These are phyloP conservation scores for Fusarium annulatum DNA, from an alignment of 2,329 filamentous ascomycete genomes.

Conservation along the genomic window DNA sequence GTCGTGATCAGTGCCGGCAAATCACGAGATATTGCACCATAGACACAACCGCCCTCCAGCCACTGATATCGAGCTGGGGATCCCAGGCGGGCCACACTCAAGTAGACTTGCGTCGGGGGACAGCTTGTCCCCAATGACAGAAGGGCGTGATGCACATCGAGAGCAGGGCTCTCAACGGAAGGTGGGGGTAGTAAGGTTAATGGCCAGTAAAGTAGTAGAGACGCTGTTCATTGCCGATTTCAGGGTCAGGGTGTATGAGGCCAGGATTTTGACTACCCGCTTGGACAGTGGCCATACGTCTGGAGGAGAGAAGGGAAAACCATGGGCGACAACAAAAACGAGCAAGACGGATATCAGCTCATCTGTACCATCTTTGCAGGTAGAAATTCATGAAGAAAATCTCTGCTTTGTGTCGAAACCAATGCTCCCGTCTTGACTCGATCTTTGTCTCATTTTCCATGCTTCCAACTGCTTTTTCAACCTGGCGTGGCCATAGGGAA, in stretches of 20 bases:
- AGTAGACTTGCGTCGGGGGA: conserved; percentile 35
- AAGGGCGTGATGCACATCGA: conserved; percentile 25
- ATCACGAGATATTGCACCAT: conserved; percentile 74
- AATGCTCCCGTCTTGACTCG: background rate
- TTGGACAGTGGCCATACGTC: conserved; percentile 29
- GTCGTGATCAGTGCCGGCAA: conserved; percentile 48
- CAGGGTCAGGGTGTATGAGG: conserved; percentile 20
- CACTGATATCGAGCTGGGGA: conserved; percentile 41
- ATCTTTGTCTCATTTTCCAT: background rate
- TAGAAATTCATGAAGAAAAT: background rate
- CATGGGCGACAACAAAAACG: conserved; percentile 3
- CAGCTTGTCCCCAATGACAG: conserved; percentile 40
- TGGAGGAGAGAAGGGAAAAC: conserved; percentile 11
- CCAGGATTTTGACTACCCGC: conserved; percentile 31
- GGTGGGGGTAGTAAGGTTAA: conserved; percentile 28
- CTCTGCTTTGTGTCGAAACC: conserved; percentile 1
- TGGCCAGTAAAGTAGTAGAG: conserved; percentile 16
- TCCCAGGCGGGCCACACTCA: conserved; percentile 38
- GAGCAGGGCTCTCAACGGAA: conserved; percentile 28
- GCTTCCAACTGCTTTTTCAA: background rate
- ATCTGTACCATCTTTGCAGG: background rate
- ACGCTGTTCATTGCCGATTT: conserved; percentile 29
- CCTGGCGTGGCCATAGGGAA: background rate
- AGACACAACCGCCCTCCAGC: conserved; percentile 56
- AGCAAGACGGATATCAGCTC: background rate